These are phyloP conservation scores for Collariella sp. DNA, from an alignment of 495 filamentous ascomycete genomes.

Conservation along the genomic window DNA sequence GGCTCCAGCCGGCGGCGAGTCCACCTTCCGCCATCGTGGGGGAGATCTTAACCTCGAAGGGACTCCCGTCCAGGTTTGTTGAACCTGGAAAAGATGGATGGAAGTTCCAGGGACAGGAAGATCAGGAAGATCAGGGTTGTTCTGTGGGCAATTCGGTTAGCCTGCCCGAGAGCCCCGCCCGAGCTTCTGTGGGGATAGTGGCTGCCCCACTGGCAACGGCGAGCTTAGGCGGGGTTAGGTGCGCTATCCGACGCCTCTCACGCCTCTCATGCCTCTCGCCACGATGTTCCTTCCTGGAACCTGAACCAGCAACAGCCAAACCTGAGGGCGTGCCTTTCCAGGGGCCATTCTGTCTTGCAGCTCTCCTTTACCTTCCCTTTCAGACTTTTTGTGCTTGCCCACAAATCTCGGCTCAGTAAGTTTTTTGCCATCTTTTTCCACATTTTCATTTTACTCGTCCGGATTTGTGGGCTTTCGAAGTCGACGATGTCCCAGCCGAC, in stretches of 20 bases:
- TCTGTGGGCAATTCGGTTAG: too few relatives aligned
- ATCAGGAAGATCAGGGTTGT: too few relatives aligned
- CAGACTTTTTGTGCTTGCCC: not conserved
- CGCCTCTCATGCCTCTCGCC: not conserved
- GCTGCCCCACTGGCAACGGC: not conserved
- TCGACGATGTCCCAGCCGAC: too few relatives aligned
- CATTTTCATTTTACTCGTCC: not conserved
- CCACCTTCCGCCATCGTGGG: not conserved
- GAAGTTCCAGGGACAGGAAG: too few relatives aligned
- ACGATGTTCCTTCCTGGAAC: not conserved
- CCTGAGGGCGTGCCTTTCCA: too few relatives aligned
- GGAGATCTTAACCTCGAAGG: not conserved
- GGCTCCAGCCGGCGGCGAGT: too few relatives aligned
- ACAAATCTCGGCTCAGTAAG: too few relatives aligned
- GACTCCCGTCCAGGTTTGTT: not conserved
- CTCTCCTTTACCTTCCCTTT: not conserved
- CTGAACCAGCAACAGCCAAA: too few relatives aligned
- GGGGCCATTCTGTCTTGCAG: too few relatives aligned
- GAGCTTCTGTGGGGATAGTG: not conserved
- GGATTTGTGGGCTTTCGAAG: not conserved
- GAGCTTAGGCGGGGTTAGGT: slow-evolving; percentile 13
- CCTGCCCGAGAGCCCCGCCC: not conserved
- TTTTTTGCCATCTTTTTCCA: too few relatives aligned
- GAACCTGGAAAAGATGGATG: too few relatives aligned
- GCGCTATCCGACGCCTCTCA: slow-evolving; percentile 22